Conservation (phyloP, 1,139 yeast genomes). For the Pichia sp. region DNA sequence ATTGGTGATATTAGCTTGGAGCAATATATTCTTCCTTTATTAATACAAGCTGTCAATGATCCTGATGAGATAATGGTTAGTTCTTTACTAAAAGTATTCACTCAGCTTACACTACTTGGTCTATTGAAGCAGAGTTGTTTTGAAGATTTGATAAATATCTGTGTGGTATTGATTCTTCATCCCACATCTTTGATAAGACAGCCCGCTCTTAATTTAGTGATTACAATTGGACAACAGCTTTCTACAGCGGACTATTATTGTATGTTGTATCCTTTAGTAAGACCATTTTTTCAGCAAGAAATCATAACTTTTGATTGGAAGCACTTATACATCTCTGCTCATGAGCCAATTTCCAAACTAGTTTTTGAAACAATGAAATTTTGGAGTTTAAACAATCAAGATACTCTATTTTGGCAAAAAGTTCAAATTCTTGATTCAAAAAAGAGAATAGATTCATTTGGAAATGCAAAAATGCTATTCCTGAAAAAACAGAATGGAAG, state of each 20-base stretch:
- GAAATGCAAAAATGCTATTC: conserved; percentile 35
- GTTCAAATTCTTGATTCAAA: conserved; percentile 25
- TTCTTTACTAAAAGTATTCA: conserved; percentile 63
- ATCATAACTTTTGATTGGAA: conserved; percentile 60
- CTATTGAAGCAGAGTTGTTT: conserved; percentile 40
- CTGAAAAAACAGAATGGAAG: conserved; percentile 26
- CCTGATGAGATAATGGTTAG: conserved; percentile 77
- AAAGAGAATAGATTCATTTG: conserved; percentile 35
- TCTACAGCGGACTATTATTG: conserved; percentile 77
- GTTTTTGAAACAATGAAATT: conserved; percentile 57
- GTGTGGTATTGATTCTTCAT: conserved; percentile 56
- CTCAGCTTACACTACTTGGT: conserved; percentile 48
- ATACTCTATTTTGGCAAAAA: conserved; percentile 73
- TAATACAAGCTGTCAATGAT: conserved; percentile 76
- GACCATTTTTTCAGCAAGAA: conserved; percentile 72
- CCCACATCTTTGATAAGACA: conserved; percentile 87
- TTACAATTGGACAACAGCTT: conserved; percentile 55
- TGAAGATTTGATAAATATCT: conserved; percentile 44
- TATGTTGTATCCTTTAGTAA: conserved; percentile 72
- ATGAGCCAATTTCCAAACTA: conserved; percentile 58
- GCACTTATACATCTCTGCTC: conserved; percentile 54
- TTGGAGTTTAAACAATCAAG: conserved; percentile 67
- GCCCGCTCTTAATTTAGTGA: conserved; percentile 52
- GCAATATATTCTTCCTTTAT: conserved; percentile 77
- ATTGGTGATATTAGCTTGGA: conserved; percentile 80